A percentile compares a stretch with the other conserved stretches of the same genome.
Conservation (phyloP, 169 alveolate genomes). For the Cryptosporidium xiaoi region DNA sequence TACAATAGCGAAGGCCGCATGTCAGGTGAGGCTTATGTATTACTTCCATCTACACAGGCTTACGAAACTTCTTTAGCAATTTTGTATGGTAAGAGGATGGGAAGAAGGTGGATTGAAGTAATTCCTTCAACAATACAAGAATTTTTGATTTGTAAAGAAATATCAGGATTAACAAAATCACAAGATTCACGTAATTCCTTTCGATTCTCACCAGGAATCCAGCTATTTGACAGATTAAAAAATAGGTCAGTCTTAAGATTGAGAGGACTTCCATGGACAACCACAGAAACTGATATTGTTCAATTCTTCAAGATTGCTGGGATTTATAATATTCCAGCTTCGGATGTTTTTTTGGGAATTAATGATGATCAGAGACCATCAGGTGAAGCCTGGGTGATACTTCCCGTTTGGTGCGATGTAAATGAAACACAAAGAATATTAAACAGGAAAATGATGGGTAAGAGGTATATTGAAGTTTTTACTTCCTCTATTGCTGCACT, state of each 20-base stretch:
- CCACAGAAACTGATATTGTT: slow-evolving; percentile 77
- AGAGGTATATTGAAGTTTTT: slow-evolving; percentile 59
- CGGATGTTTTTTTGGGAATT: slow-evolving; percentile 25
- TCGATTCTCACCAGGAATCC: background rate
- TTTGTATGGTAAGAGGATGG: slow-evolving; percentile 79
- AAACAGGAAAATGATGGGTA: slow-evolving; percentile 27
- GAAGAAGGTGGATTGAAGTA: slow-evolving; percentile 81
- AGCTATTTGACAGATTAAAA: background rate
- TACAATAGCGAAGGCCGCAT: slow-evolving; percentile 33
- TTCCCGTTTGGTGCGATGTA: slow-evolving; percentile 43
- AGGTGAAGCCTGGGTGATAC: slow-evolving; percentile 52
- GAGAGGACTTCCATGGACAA: slow-evolving; percentile 82
- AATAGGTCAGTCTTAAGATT: slow-evolving; percentile 73
- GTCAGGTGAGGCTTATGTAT: slow-evolving; percentile 82
- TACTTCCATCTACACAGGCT: slow-evolving; percentile 71
- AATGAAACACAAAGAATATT: slow-evolving; percentile 37
- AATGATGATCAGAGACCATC: slow-evolving; percentile 32
- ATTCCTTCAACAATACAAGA: slow-evolving; percentile 42
- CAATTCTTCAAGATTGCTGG: slow-evolving; percentile 73
- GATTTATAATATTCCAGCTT: background rate
- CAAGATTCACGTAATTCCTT: background rate
- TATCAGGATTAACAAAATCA: background rate
- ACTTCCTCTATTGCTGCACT: slow-evolving; percentile 30
- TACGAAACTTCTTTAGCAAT: slow-evolving; percentile 75
- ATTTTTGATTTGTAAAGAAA: slow-evolving; percentile 15